Evolutionary conservation across 2,329 filamentous ascomycete species (phyloP), one percentile per base, ranked within the genome.

Genomic region (Xylariaceae sp.): DNA sequence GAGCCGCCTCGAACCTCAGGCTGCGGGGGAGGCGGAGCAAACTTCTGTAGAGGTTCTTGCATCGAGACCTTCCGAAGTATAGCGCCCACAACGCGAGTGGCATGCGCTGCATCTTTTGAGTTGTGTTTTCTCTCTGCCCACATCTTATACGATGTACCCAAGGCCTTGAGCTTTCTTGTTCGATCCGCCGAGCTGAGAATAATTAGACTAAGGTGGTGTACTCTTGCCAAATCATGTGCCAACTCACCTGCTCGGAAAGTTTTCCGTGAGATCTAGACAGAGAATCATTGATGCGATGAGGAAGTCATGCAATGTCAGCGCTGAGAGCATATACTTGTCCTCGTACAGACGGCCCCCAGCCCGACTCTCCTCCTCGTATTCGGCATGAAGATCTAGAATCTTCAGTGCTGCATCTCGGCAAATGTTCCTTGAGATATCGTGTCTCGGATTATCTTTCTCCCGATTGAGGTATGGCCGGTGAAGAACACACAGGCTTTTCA

Each of bases 241-340:
- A 19, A 6, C 60, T 49, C 58, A 69, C 69, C 54, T 63, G 46
- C 60, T 63, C 16, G 64, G 58, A 19, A 52, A 48, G 15, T 64
- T 64, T 46, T 71, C 68, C 18, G 61, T 64, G 11, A 74, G 56
- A 46, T 75, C 72, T 3, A 81, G 56, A 42, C 74, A 81, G 4
- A 81, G 52, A 31, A 81, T 72, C 74, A 80, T 81, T 11, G 75
- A 71, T 0, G 78, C 78, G 15, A 81, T 67, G 19, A 81, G 59
- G 45, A 79, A 81, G 48, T 81, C 74, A 26, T 79, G 74, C 17
- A 74, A 61, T 4, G 72, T 73, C 34, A 81, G 54, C 3, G 69
- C 71, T 3, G 70, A 70, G 7, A 79, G 55, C 62, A 81, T 74
- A 59, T 73, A 76, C 32, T 70, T 65, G 37, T 79, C 72, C 30